phyloP scores from a whole-genome alignment of 2,329 filamentous ascomycete genomes.

The Rutstroemia sydowiana region DNA sequence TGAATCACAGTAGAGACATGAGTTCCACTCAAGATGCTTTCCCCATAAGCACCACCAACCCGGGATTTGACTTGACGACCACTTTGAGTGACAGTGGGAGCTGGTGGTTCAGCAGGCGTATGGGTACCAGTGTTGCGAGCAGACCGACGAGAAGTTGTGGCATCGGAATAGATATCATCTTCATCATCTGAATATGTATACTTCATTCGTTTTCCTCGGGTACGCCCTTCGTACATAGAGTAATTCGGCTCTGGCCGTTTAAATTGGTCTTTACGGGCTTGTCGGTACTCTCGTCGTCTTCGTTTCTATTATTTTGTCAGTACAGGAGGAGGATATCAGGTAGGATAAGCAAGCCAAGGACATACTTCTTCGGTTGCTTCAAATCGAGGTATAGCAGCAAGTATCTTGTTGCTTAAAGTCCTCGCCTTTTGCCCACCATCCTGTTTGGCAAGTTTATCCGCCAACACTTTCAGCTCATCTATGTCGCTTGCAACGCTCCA shows the following conservation, averaged over 20 bases:
- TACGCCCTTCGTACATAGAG: slow-evolving; percentile 92
- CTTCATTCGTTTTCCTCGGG: slow-evolving; percentile 89
- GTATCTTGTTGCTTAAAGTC: slow-evolving; percentile 69
- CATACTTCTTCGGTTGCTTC: slow-evolving; percentile 85
- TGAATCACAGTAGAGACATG: slow-evolving; percentile 24
- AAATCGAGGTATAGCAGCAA: slow-evolving; percentile 75
- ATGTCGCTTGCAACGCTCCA: slow-evolving; percentile 88
- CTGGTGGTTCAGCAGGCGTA: slow-evolving; percentile 62
- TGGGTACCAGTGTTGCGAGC: slow-evolving; percentile 66
- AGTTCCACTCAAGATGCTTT: slow-evolving; percentile 46
- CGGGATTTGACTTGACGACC: slow-evolving; percentile 72
- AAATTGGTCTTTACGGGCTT: slow-evolving; percentile 68
- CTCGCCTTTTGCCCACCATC: slow-evolving; percentile 79
- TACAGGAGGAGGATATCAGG: slow-evolving; percentile 6
- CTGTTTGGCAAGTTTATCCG: slow-evolving; percentile 64
- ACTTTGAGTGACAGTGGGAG: slow-evolving; percentile 68
- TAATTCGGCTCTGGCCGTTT: slow-evolving; percentile 80
- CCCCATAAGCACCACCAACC: slow-evolving; percentile 47
- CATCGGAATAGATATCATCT: slow-evolving; percentile 57
- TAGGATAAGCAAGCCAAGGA: slow-evolving; percentile 13
- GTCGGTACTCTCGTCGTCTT: slow-evolving; percentile 83
- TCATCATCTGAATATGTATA: slow-evolving; percentile 95
- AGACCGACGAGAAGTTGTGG: slow-evolving; percentile 59
- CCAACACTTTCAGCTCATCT: slow-evolving; percentile 70
- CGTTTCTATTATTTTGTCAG: slow-evolving; percentile 59